A percentile compares a stretch with the other conserved stretches of the same genome.
phyloP scores from a whole-genome alignment of 768 basidiomycete genomes.

The Leccinum variicolor region DNA sequence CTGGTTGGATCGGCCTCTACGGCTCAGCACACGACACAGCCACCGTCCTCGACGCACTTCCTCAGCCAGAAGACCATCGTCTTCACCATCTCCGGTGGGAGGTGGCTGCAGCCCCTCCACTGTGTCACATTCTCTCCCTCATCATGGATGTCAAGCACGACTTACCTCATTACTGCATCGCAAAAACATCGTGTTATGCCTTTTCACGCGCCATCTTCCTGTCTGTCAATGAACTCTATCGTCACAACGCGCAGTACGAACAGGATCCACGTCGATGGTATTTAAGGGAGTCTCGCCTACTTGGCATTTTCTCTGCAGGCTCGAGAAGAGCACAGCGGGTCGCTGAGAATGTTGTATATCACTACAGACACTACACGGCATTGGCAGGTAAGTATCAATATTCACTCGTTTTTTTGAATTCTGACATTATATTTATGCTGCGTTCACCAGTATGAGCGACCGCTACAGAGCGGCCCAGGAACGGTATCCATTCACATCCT shows the following conservation, averaged over 20 bases:
- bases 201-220: background rate
- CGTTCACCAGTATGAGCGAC: too few species aligned
- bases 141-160: rapidly evolving
- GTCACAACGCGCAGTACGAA: background rate
- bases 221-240: background rate
- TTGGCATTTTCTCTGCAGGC: background rate
- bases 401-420: too few species aligned
- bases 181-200: background rate
- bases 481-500: too few species aligned
- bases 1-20: background rate
- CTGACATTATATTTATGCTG: too few species aligned
- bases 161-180: background rate
- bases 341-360: too few species aligned
- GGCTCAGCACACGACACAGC: background rate
- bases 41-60: background rate
- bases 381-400: too few species aligned
- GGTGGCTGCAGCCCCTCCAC: background rate
- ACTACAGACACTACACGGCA: too few species aligned
- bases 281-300: background rate
- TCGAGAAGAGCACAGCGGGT: background rate
- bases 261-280: background rate
- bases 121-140: background rate
- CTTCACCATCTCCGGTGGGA: background rate
- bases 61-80: background rate
- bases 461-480: too few species aligned